Conservation (phyloP, 257 asterid genomes). For the Fraxinus anomala region DNA sequence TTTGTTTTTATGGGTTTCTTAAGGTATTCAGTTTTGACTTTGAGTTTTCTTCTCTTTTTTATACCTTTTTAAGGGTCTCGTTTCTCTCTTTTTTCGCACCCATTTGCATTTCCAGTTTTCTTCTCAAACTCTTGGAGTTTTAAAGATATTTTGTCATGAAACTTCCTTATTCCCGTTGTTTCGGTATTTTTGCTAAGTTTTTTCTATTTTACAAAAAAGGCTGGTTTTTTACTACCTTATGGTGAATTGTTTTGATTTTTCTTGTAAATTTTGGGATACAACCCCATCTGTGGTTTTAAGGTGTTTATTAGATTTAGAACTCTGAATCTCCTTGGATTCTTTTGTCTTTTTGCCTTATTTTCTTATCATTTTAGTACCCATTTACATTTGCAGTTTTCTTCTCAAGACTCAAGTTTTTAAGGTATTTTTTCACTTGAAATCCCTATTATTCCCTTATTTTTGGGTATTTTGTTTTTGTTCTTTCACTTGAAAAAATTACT, state of each 20-base stretch:
- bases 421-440: background rate
- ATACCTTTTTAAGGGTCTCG: background rate
- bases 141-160: background rate
- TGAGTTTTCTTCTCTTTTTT: too few relatives aligned
- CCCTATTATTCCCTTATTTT: background rate
- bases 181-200: background rate
- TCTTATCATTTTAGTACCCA: background rate
- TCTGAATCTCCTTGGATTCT: too few relatives aligned
- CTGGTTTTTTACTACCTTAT: background rate
- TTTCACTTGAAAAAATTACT: too few relatives aligned
- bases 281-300: background rate
- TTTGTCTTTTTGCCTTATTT: too few relatives aligned
- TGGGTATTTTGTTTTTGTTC: background rate
- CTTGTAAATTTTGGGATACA: too few relatives aligned
- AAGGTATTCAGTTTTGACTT: too few relatives aligned
- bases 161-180: background rate
- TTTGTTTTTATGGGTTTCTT: too few relatives aligned
- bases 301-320: background rate
- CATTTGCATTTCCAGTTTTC: background rate
- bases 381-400: background rate
- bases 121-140: background rate
- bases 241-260: background rate
- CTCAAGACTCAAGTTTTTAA: background rate
- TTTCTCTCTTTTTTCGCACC: background rate
- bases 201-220: too few relatives aligned